Conservation (phyloP, 164 flowering plant genomes). For the Dillenia turbinata region DNA sequence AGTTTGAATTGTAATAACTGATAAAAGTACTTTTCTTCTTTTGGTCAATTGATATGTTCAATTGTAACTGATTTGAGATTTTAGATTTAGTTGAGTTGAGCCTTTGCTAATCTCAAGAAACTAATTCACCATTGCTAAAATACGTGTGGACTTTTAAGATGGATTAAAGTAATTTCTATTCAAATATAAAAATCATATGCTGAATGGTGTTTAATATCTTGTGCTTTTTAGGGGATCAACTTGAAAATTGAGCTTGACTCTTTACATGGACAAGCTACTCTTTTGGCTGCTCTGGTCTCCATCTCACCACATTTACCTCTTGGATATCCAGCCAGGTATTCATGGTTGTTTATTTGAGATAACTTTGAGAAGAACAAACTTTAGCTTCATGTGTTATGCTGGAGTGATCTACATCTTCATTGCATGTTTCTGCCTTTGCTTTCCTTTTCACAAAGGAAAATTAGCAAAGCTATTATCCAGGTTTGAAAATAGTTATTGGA, state of each 20-base stretch:
- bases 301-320: conserved; percentile 79
- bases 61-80: background rate
- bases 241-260: conserved; percentile 70
- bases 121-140: background rate
- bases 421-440: no score
- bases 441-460: no score
- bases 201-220: conserved; percentile 1
- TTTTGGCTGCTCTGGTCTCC: conserved; percentile 78
- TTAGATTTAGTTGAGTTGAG: background rate
- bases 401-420: no score
- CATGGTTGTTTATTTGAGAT: no score
- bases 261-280: conserved; percentile 88
- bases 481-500: no score
- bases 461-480: no score
- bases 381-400: no score
- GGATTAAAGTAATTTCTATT: background rate
- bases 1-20: no score
- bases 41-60: no score
- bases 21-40: no score
- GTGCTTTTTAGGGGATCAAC: conserved; percentile 52
- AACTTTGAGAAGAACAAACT: no score
- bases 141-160: background rate
- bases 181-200: background rate
- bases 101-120: background rate
- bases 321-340: conserved; percentile 92